Conservation (phyloP, 2,329 filamentous ascomycete genomes). For the Biscogniauxia marginata region DNA sequence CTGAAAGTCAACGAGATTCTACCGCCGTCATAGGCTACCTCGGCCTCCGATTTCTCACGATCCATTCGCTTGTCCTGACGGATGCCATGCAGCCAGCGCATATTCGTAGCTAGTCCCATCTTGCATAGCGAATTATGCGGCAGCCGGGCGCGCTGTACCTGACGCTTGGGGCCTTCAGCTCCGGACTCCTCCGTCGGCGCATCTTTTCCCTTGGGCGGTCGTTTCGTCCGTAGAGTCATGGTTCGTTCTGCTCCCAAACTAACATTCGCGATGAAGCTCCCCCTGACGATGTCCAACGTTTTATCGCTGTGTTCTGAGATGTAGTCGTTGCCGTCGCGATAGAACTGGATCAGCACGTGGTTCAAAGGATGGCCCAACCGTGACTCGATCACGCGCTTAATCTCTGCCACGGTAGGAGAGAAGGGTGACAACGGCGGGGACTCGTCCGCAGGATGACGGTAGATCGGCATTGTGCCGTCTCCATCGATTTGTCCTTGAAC, state of each 20-base stretch:
- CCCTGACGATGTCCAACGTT: slow-evolving; percentile 81
- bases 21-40: slow-evolving; percentile 70
- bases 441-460: slow-evolving; percentile 90
- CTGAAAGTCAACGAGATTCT: slow-evolving; percentile 93
- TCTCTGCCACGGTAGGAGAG: slow-evolving; percentile 66
- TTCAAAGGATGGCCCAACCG: slow-evolving; percentile 79
- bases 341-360: slow-evolving; percentile 89
- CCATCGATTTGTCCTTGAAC: slow-evolving; percentile 73
- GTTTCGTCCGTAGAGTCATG: slow-evolving; percentile 87
- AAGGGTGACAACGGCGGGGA: slow-evolving; percentile 76
- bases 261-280: slow-evolving; percentile 85
- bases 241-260: slow-evolving; percentile 89
- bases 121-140: slow-evolving; percentile 88
- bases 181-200: slow-evolving; percentile 18
- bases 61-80: slow-evolving; percentile 75
- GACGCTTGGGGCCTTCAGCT: slow-evolving; percentile 40
- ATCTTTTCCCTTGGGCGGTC: slow-evolving; percentile 34
- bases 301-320: slow-evolving; percentile 98
- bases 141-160: slow-evolving; percentile 67
- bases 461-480: slow-evolving; percentile 81
- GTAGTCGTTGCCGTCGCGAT: slow-evolving; percentile 83
- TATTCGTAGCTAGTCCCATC: slow-evolving; percentile 79
- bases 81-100: slow-evolving; percentile 89
- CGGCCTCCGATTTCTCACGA: slow-evolving; percentile 65
- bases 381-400: slow-evolving; percentile 68